phyloP scores from a whole-genome alignment of 176 grass and related monocot species.

The Chrysopogon serrulatus region DNA sequence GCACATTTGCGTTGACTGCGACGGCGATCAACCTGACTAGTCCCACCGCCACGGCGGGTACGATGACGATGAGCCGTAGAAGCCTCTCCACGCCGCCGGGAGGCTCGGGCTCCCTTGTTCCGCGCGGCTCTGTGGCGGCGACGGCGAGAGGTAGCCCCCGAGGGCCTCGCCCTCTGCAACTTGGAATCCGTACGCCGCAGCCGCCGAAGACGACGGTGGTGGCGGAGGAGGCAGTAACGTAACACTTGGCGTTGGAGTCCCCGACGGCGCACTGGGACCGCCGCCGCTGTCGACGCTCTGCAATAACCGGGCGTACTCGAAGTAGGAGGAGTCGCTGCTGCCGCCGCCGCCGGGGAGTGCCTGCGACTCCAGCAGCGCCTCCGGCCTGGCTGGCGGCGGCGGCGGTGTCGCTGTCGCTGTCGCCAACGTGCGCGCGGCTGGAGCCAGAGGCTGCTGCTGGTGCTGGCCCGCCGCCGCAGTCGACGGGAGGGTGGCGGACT shows the following conservation, averaged over 20 bases:
- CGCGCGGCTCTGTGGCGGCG: background rate
- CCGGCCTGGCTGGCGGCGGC: background rate
- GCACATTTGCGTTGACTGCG: background rate
- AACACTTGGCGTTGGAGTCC: background rate
- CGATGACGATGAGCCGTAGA: background rate
- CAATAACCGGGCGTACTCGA: conserved; percentile 21
- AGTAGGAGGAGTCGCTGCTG: background rate
- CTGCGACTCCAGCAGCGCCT: conserved; percentile 34
- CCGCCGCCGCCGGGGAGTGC: background rate
- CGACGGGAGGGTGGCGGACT: conserved; percentile 29
- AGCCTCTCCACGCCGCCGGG: conserved; percentile 9
- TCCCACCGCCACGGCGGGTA: conserved; percentile 17
- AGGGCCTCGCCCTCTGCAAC: background rate
- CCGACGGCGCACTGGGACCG: background rate
- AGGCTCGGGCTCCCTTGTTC: background rate
- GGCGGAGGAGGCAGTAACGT: background rate
- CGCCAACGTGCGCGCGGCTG: background rate
- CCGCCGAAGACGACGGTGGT: background rate
- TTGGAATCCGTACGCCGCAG: conserved; percentile 8
- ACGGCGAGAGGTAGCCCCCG: background rate
- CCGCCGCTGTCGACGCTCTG: background rate
- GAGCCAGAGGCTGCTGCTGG: background rate
- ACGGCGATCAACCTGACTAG: conserved; percentile 9
- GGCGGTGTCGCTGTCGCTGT: too few species aligned
- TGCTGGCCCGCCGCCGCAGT: background rate